Conservation (phyloP, 148 eudicot species). For the Vaccinium vitisidaea region DNA sequence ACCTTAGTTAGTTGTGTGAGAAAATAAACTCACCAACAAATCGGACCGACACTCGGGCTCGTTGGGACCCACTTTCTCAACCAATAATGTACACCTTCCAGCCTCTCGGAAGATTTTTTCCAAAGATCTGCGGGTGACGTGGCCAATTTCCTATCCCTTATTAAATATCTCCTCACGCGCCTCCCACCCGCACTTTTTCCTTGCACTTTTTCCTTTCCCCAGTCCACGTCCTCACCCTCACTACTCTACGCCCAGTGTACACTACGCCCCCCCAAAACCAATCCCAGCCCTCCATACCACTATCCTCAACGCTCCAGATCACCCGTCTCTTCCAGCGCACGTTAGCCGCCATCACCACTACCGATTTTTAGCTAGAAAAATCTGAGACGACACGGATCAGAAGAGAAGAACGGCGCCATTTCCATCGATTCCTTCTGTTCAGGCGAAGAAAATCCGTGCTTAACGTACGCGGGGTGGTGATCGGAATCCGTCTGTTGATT, state of each 20-base stretch:
- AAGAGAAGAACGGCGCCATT: neutral
- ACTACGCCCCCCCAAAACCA: neutral
- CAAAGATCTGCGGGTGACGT: constrained; percentile 51
- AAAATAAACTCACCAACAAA: too few relatives aligned
- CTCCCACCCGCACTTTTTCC: constrained; percentile 18
- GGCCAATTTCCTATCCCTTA: constrained; percentile 46
- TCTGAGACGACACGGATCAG: neutral
- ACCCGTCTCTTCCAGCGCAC: constrained; percentile 15
- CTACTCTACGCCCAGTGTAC: constrained; percentile 2
- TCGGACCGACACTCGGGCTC: too few relatives aligned
- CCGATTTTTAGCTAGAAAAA: neutral
- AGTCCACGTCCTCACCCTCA: constrained; percentile 19
- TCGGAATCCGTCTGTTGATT: neutral
- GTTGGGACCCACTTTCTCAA: neutral
- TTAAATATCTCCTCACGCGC: constrained; percentile 29
- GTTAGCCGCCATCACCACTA: constrained; percentile 17
- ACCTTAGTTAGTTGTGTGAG: too few relatives aligned
- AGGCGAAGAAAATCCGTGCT: neutral
- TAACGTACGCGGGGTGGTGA: constrained; percentile 11
- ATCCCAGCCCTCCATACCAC: neutral
- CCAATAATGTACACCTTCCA: neutral
- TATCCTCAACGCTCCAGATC: neutral
- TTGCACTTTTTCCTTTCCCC: constrained; percentile 14
- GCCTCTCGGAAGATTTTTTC: neutral
- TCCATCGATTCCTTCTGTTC: neutral